A percentile compares a stretch with the other conserved stretches of the same genome.
phyloP scores from a whole-genome alignment of 2,329 filamentous ascomycete species.

The Rachicladosporium sp. region DNA sequence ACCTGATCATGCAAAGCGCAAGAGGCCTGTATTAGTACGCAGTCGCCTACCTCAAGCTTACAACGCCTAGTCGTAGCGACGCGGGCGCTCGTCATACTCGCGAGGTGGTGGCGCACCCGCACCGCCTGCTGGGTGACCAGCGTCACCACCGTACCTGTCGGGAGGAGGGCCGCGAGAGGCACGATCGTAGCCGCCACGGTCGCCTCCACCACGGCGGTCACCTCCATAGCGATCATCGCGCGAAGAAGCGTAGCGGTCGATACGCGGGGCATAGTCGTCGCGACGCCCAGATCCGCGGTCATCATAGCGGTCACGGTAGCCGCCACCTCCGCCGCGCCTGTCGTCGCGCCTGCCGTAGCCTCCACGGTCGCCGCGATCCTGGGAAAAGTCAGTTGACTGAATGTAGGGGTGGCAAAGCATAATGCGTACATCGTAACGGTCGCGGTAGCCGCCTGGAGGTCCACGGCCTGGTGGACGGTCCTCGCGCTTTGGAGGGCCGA shows the following conservation, averaged over 20 bases:
- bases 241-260: conserved; percentile 7
- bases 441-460: conserved; percentile 35
- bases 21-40: no score
- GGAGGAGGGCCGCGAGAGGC: conserved; percentile 18
- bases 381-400: not conserved
- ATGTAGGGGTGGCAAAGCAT: not conserved
- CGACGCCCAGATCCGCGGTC: conserved; percentile 46
- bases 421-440: conserved; percentile 44
- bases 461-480: conserved; percentile 21
- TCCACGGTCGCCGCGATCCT: conserved; percentile 36
- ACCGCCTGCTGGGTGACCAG: conserved; percentile 12
- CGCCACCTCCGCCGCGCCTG: conserved; percentile 34
- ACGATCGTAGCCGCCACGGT: conserved; percentile 19
- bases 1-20: no score
- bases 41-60: no score
- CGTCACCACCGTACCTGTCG: conserved; percentile 14
- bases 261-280: conserved; percentile 34
- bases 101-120: conserved; percentile 18
- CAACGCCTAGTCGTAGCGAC: conserved; percentile 21
- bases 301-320: conserved; percentile 47
- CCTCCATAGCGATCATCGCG: conserved; percentile 13
- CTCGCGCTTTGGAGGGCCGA: conserved; percentile 87
- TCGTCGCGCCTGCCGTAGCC: conserved; percentile 37
- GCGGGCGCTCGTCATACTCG: conserved; percentile 21
- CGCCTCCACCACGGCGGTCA: conserved; percentile 17